phyloP scores from a whole-genome alignment of 192 early-diverging fungal genomes.

The Coemansia sp. region DNA sequence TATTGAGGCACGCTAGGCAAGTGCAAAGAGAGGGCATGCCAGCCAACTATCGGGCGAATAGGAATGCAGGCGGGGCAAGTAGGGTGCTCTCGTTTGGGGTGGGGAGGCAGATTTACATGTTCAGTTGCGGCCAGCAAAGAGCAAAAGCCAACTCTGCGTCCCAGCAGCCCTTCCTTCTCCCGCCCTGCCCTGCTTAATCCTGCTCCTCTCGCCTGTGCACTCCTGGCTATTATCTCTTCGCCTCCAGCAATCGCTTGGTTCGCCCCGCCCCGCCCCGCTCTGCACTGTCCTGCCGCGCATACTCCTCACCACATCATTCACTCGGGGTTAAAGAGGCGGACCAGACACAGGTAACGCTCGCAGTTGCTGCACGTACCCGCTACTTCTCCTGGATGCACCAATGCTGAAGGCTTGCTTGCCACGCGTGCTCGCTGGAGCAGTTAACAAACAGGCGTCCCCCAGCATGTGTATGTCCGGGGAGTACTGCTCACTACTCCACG shows the following conservation, averaged over 20 bases:
- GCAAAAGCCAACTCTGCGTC: neutral
- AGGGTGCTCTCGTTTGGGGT: neutral
- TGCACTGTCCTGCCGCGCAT: conserved; percentile 7
- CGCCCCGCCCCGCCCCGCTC: neutral
- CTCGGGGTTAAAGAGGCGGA: conserved; percentile 8
- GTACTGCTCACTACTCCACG: neutral
- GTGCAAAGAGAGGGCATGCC: neutral
- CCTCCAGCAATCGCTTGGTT: neutral
- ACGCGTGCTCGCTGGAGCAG: neutral
- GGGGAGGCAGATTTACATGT: conserved; percentile 8
- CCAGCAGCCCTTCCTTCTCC: neutral
- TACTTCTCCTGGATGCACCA: conserved; percentile 11
- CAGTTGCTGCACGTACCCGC: conserved; percentile 7
- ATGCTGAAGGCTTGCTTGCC: neutral
- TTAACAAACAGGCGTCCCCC: conserved; percentile 21
- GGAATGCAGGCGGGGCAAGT: neutral
- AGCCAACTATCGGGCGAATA: neutral
- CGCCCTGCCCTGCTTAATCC: neutral
- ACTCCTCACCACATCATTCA: neutral
- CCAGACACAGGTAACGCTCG: conserved; percentile 33
- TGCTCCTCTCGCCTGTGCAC: neutral
- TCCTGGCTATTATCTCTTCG: neutral
- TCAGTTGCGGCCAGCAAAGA: conserved; percentile 1
- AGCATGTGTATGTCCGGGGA: neutral
- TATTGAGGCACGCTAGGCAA: neutral